These are phyloP conservation scores for Solanum infundibuliforme DNA, from an alignment of 257 asterid genomes.

Conservation along the genomic window DNA sequence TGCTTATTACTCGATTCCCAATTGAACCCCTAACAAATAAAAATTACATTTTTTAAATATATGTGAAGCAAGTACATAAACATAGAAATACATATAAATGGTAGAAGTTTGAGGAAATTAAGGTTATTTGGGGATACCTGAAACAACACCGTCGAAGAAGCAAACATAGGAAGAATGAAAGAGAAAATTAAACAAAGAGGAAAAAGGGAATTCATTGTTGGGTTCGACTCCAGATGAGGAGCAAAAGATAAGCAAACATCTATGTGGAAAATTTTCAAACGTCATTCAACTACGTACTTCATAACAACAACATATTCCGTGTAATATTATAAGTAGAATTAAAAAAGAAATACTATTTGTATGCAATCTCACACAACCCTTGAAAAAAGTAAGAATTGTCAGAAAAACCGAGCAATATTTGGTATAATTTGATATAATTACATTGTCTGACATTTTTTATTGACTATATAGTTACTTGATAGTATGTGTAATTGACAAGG, in stretches of 20 bases:
- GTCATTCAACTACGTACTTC: neutral
- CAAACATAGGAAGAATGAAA: neutral
- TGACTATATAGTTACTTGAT: no score
- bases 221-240: neutral
- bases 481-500: no score
- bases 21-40: neutral
- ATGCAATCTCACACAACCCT: neutral
- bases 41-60: neutral
- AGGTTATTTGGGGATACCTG: neutral
- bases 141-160: neutral
- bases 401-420: no score
- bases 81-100: no score
- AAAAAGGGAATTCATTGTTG: neutral
- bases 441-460: no score
- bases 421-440: no score
- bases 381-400: neutral
- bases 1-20: neutral
- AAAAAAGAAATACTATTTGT: no score
- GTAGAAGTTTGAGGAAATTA: neutral
- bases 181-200: neutral
- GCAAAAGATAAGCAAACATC: neutral
- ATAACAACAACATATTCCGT: no score
- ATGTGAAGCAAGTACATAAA: no score
- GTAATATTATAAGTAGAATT: no score
- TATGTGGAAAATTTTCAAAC: neutral